Conservation (phyloP, 768 basidiomycete genomes). For the Cystobasidium onofrii region DNA sequence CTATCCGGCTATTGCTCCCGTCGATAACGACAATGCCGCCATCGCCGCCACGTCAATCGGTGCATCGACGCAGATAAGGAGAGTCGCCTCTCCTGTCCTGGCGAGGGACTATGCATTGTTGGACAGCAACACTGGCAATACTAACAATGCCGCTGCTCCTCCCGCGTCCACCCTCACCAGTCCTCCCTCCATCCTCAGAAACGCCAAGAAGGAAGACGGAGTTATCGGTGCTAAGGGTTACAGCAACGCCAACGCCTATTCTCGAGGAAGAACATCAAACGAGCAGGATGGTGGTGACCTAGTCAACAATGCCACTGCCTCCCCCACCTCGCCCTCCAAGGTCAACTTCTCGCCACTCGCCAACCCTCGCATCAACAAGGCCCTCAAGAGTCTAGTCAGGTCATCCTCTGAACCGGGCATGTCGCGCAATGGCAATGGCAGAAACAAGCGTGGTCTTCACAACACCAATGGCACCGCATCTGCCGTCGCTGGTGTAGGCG, state of each 20-base stretch:
- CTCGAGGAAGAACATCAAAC: not conserved
- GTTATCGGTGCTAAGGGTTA: not conserved
- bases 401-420: slow-evolving; percentile 2
- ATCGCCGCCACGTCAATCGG: not conserved
- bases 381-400: not conserved
- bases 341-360: not conserved
- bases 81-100: not conserved
- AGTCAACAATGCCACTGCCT: not conserved
- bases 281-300: not conserved
- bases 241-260: too few relatives aligned
- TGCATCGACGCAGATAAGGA: not conserved
- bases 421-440: not conserved
- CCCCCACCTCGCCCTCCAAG: not conserved
- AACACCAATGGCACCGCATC: not conserved
- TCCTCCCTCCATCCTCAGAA: not conserved
- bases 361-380: not conserved
- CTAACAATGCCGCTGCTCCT: too few relatives aligned
- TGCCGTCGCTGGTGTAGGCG: not conserved
- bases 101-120: not conserved
- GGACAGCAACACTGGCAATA: too few relatives aligned
- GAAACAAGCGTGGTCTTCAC: too few relatives aligned
- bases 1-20: too few relatives aligned
- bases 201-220: too few relatives aligned
- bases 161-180: not conserved
- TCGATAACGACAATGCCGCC: not conserved